These are phyloP conservation scores for Phoenix dactylifera DNA, from an alignment of 176 grass and related monocot genomes.

Conservation along the genomic window DNA sequence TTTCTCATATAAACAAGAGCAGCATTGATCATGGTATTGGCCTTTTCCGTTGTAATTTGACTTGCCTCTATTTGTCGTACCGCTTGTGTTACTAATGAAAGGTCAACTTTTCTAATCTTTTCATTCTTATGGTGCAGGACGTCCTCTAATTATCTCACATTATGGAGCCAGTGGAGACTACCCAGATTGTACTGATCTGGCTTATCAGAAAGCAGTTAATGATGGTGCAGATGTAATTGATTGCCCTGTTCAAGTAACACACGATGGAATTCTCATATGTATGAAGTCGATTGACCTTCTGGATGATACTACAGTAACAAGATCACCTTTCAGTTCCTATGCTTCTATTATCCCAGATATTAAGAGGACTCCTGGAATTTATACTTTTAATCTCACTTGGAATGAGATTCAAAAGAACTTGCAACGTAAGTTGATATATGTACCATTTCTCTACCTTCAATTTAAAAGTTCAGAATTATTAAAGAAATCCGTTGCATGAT, in stretches of 20 bases:
- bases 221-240: slow-evolving; percentile 91
- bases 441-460: slow-evolving; percentile 11
- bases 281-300: slow-evolving; percentile 64
- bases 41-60: no score
- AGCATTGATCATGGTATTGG: slow-evolving; percentile 56
- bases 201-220: slow-evolving; percentile 66
- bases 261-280: slow-evolving; percentile 67
- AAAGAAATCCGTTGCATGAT: no score
- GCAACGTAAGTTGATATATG: slow-evolving; percentile 48
- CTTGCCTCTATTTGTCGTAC: no score
- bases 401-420: slow-evolving; percentile 55
- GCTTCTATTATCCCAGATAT: slow-evolving; percentile 41
- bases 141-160: slow-evolving; percentile 80
- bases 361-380: slow-evolving; percentile 48
- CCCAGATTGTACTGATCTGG: slow-evolving; percentile 81
- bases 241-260: slow-evolving; percentile 79
- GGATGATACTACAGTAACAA: slow-evolving; percentile 56
- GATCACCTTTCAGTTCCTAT: slow-evolving; percentile 37
- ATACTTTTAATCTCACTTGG: slow-evolving; percentile 93
- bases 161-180: slow-evolving; percentile 95
- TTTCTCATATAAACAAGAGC: slow-evolving; percentile 60
- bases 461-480: no score
- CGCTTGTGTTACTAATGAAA: no score
- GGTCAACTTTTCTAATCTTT: background rate
- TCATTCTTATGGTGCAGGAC: slow-evolving; percentile 26